Evolutionary conservation across 2,329 filamentous ascomycete species (phyloP).

Genomic region (Teratosphaeria viscida): DNA sequence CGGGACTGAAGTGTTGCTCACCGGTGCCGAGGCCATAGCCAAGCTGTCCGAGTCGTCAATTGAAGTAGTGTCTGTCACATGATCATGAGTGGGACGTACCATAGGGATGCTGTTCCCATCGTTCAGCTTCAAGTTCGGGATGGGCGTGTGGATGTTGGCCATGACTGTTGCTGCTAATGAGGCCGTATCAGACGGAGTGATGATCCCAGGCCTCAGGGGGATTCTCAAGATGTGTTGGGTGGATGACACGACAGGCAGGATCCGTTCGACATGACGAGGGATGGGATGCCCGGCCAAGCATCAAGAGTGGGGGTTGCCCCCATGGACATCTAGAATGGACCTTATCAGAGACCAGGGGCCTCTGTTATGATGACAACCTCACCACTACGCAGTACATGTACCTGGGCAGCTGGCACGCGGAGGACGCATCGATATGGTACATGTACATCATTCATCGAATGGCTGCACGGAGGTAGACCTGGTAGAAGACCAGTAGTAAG

Average conservation of each 20-base stretch:
- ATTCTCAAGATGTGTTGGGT: neutral
- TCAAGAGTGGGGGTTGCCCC: too few relatives aligned
- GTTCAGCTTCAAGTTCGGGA: constrained; percentile 57
- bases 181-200: neutral
- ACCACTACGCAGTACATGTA: too few relatives aligned
- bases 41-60: constrained; percentile 36
- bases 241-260: neutral
- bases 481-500: too few relatives aligned
- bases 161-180: constrained; percentile 8
- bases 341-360: too few relatives aligned
- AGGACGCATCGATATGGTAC: too few relatives aligned
- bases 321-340: too few relatives aligned
- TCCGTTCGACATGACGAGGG: neutral
- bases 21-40: constrained; percentile 45
- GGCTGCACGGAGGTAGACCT: too few relatives aligned
- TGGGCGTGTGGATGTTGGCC: constrained; percentile 30
- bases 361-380: too few relatives aligned
- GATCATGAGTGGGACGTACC: constrained; percentile 32
- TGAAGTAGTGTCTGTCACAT: neutral
- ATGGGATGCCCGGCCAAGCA: neutral
- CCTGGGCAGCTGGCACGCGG: too few relatives aligned
- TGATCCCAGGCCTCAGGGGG: neutral
- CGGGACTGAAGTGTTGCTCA: neutral
- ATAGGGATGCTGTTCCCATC: constrained; percentile 64
- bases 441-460: too few relatives aligned